Percentiles rank a stretch among this genome's conserved stretches.
Evolutionary conservation across 2,329 filamentous ascomycete species (phyloP).

Genomic region (Hymenoscyphus infarciens): DNA sequence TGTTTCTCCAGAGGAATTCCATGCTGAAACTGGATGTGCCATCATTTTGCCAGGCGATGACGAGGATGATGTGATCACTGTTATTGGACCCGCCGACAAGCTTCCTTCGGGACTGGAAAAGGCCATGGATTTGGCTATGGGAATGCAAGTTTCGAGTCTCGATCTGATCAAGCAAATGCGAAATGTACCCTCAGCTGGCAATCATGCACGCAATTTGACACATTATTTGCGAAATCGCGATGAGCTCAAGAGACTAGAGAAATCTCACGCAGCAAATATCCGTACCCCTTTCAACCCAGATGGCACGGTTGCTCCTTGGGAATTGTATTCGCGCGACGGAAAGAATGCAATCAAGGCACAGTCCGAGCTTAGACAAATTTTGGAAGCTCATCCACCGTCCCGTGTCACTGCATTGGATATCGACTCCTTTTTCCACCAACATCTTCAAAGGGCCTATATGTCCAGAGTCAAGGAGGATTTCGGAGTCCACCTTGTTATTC

Average conservation of each 20-base stretch:
- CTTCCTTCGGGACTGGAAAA: constrained; percentile 74
- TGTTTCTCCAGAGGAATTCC: constrained; percentile 78
- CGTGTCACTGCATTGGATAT: constrained; percentile 65
- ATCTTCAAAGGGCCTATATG: constrained; percentile 62
- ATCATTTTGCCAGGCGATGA: constrained; percentile 75
- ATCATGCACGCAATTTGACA: constrained; percentile 81
- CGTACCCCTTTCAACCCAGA: constrained; percentile 70
- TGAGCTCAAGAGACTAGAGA: constrained; percentile 80
- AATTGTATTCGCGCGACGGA: constrained; percentile 81
- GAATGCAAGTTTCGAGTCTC: constrained; percentile 79
- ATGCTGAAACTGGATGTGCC: constrained; percentile 84
- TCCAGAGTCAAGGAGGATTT: constrained; percentile 62
- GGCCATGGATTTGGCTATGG: constrained; percentile 83
- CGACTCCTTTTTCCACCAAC: constrained; percentile 75
- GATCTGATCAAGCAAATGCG: constrained; percentile 79
- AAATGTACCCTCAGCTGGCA: constrained; percentile 66
- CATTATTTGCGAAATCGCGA: constrained; percentile 80
- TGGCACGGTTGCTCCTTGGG: constrained; percentile 73
- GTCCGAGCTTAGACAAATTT: constrained; percentile 69
- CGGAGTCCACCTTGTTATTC: constrained; percentile 71
- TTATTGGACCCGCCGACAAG: constrained; percentile 74
- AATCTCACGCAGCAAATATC: constrained; percentile 78
- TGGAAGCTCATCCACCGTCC: constrained; percentile 69
- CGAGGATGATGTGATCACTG: constrained; percentile 75
- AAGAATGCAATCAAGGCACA: constrained; percentile 78